phyloP scores from a whole-genome alignment of 768 basidiomycete species.

The Saitozyma sp. region DNA sequence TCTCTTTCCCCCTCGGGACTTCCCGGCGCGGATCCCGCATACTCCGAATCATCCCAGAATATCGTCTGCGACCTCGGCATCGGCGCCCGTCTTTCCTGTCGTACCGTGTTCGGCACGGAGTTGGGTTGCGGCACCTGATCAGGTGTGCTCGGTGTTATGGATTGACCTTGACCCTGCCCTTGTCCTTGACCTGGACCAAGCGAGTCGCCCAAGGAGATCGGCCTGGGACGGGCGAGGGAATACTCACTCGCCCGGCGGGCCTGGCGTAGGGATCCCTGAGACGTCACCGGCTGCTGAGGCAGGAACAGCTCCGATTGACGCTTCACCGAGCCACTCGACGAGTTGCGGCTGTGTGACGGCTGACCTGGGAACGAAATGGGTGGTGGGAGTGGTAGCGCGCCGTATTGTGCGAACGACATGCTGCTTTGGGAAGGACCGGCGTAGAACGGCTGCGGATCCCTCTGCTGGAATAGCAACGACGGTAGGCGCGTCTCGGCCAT shows the following conservation, averaged over 20 bases:
- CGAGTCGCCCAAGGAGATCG: conserved; percentile 8
- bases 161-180: too few relatives aligned
- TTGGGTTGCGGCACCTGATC: neutral
- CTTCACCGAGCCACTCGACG: too few relatives aligned
- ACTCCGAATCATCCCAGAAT: conserved; percentile 51
- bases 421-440: neutral
- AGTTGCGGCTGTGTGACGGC: neutral
- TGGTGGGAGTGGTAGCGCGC: neutral
- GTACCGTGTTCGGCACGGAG: neutral
- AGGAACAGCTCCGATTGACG: too few relatives aligned
- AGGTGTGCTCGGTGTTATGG: neutral
- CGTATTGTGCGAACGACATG: neutral
- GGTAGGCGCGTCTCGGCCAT: conserved; percentile 46
- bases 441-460: neutral
- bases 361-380: neutral
- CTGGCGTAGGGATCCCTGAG: neutral
- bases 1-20: neutral
- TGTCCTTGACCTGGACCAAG: neutral
- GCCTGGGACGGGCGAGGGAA: conserved; percentile 1
- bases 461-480: conserved; percentile 24
- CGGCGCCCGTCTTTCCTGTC: neutral
- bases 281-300: neutral
- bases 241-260: neutral
- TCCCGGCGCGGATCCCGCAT: conserved; percentile 14
- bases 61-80: conserved; percentile 46